phyloP scores from a whole-genome alignment of 2,329 filamentous ascomycete species.

The Fusarium setosum region DNA sequence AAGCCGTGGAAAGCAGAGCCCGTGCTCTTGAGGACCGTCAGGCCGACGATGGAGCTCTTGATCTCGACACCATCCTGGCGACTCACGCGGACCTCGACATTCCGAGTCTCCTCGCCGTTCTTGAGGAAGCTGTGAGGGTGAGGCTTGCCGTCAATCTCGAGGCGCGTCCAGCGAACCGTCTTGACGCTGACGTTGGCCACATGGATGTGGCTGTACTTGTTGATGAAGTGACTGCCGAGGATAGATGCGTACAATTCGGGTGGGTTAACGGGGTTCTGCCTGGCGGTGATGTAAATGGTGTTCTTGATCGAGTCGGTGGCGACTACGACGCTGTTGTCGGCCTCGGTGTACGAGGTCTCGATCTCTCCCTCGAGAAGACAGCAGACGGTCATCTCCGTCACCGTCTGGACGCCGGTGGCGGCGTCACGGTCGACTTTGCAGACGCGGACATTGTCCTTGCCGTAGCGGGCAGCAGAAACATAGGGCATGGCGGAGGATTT shows the following conservation, averaged over 20 bases:
- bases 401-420: constrained; percentile 81
- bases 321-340: constrained; percentile 95
- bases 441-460: constrained; percentile 98
- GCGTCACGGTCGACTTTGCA: constrained; percentile 91
- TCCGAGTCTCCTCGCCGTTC: constrained; percentile 88
- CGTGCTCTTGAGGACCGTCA: constrained; percentile 95
- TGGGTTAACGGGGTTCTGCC: constrained; percentile 90
- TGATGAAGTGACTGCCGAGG: constrained; percentile 88
- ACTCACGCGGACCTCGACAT: constrained; percentile 78
- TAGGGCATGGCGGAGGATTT: constrained; percentile 58
- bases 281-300: constrained; percentile 94
- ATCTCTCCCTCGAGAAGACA: constrained; percentile 94
- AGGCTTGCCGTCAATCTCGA: constrained; percentile 86
- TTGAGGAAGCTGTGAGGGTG: constrained; percentile 96
- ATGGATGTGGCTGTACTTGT: constrained; percentile 89
- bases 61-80: constrained; percentile 79
- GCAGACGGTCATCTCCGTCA: constrained; percentile 95
- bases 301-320: constrained; percentile 99
- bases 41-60: constrained; percentile 80
- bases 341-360: constrained; percentile 87
- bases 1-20: constrained; percentile 97
- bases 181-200: constrained; percentile 83
- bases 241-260: constrained; percentile 92
- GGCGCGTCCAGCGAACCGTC: constrained; percentile 91
- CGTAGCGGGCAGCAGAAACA: constrained; percentile 77